These are phyloP conservation scores for Phtheirospermum japonicum DNA, from an alignment of 257 asterid species.

Conservation along the genomic window DNA sequence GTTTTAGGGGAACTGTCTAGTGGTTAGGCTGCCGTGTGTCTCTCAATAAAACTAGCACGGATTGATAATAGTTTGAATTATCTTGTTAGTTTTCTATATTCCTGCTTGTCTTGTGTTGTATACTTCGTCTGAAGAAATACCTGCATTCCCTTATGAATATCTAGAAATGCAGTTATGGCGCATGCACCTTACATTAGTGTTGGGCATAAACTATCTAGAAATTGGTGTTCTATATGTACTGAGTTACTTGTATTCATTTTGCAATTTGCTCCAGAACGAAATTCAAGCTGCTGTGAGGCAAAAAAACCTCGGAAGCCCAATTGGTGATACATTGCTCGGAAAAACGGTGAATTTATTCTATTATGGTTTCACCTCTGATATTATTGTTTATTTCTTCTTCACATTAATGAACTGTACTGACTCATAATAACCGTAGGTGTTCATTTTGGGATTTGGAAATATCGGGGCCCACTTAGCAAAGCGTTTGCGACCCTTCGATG, in stretches of 20 bases:
- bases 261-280: constrained; percentile 49
- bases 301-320: constrained; percentile 75
- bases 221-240: not conserved
- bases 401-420: not conserved
- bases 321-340: constrained; percentile 80
- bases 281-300: constrained; percentile 63
- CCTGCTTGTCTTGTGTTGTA: too few relatives aligned
- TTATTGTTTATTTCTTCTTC: not conserved
- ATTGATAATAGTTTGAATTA: too few relatives aligned
- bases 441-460: constrained; percentile 83
- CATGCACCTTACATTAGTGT: not conserved
- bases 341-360: constrained; percentile 60
- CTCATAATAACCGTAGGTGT: constrained; percentile 44
- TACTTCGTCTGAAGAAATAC: not conserved
- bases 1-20: too few relatives aligned
- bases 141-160: not conserved
- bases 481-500: constrained; percentile 88
- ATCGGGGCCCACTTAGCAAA: constrained; percentile 85
- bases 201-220: not conserved
- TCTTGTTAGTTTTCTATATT: too few relatives aligned
- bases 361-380: not conserved
- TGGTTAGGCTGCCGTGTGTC: not conserved
- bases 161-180: not conserved
- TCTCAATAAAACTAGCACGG: too few relatives aligned
- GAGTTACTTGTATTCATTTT: not conserved